Evolutionary conservation across 805 yeast species (phyloP).

Genomic region (Candida anglica): DNA sequence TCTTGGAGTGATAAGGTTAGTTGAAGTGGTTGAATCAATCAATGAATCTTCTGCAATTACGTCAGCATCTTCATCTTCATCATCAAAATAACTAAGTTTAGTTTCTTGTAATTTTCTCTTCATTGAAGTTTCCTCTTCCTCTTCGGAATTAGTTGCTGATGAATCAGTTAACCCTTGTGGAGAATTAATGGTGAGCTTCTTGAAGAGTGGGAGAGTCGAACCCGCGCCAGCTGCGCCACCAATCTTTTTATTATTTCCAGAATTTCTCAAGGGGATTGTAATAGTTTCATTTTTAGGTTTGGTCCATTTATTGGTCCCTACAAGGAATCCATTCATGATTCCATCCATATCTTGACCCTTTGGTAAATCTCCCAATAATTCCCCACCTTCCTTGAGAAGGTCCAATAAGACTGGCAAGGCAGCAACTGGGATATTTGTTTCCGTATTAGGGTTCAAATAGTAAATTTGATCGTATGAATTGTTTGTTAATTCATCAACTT

Average conservation of each 20-base stretch:
- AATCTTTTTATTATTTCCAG: constrained; percentile 2
- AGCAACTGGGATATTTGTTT: constrained; percentile 43
- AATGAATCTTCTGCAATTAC: constrained; percentile 36
- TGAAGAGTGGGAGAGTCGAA: constrained; percentile 10
- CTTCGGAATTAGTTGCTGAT: constrained; percentile 37
- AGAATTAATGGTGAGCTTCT: constrained; percentile 9
- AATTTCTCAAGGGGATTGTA: constrained; percentile 29
- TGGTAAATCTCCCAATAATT: constrained; percentile 51
- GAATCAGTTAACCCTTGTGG: constrained; percentile 38
- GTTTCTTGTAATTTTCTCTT: constrained; percentile 42
- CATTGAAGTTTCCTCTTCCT: constrained; percentile 36
- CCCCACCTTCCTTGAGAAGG: constrained; percentile 42
- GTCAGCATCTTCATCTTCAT: constrained; percentile 41
- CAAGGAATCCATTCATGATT: constrained; percentile 61
- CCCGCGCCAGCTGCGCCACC: no score
- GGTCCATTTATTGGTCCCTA: constrained; percentile 45
- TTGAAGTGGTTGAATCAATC: constrained; percentile 20
- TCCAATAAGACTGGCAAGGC: constrained; percentile 37
- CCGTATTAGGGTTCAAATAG: constrained; percentile 54
- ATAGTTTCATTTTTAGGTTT: constrained; percentile 41
- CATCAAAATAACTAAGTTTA: constrained; percentile 52
- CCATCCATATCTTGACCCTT: constrained; percentile 54
- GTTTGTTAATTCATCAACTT: constrained; percentile 33
- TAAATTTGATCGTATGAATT: constrained; percentile 41
- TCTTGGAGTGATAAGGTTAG: constrained; percentile 52